Evolutionary conservation across 805 yeast species (phyloP).

Genomic region (Candida anglica): DNA sequence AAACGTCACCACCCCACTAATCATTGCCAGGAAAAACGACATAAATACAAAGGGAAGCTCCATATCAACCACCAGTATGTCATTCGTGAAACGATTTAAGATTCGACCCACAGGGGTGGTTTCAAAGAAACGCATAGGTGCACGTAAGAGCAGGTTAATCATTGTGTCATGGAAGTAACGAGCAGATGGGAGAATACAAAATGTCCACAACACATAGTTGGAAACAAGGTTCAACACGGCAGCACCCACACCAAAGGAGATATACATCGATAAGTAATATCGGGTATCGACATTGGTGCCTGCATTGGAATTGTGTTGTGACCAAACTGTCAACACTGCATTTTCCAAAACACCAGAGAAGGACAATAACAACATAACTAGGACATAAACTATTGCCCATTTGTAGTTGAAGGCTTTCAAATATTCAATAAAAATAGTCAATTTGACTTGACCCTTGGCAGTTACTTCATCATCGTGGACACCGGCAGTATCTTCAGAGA

Average conservation of each 20-base stretch:
- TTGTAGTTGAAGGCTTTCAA: constrained; percentile 28
- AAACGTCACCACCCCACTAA: constrained; percentile 17
- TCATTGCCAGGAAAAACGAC: constrained; percentile 10
- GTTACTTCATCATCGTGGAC: constrained; percentile 33
- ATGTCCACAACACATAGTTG: constrained; percentile 20
- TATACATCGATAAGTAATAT: constrained; percentile 21
- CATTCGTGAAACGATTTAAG: constrained; percentile 24
- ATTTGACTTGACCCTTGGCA: constrained; percentile 24
- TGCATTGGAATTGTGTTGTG: constrained; percentile 22
- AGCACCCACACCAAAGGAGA: constrained; percentile 22
- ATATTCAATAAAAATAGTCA: constrained; percentile 22
- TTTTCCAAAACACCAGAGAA: constrained; percentile 16
- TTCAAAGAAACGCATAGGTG: constrained; percentile 27
- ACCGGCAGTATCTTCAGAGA: constrained; percentile 19
- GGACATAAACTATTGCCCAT: constrained; percentile 19
- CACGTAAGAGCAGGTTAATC: constrained; percentile 19
- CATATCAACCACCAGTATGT: constrained; percentile 18
- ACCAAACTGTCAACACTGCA: constrained; percentile 31
- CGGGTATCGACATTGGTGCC: constrained; percentile 22
- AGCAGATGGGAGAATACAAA: constrained; percentile 16
- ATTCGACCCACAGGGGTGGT: constrained; percentile 26
- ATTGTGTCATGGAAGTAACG: constrained; percentile 19
- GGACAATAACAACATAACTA: constrained; percentile 15
- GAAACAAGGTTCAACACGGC: constrained; percentile 21
- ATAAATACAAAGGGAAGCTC: constrained; percentile 16